Percentiles rank a stretch among this genome's conserved stretches.
Conservation (phyloP, 2,329 filamentous ascomycete genomes). For the Monosporascus sp. region DNA sequence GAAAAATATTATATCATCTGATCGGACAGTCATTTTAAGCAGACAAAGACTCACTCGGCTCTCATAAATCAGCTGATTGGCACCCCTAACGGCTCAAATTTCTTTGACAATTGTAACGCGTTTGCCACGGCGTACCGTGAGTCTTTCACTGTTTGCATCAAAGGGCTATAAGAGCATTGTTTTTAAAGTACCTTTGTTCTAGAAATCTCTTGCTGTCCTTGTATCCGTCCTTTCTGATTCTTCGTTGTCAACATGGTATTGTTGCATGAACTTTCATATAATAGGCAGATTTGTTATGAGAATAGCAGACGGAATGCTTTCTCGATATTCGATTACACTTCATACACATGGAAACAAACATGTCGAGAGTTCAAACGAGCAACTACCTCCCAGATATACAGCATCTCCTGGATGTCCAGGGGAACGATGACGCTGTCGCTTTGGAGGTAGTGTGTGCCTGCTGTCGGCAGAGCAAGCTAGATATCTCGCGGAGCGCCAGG, state of each 20-base stretch:
- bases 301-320: too few relatives aligned
- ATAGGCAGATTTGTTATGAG: background rate
- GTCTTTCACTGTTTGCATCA: background rate
- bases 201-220: background rate
- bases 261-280: background rate
- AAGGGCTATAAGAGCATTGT: background rate
- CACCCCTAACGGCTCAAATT: background rate
- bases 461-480: slow-evolving; percentile 12
- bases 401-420: slow-evolving; percentile 12
- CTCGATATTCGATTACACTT: background rate
- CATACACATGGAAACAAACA: background rate
- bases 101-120: background rate
- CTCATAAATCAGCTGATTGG: too few relatives aligned
- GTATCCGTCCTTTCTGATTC: background rate
- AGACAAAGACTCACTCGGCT: too few relatives aligned
- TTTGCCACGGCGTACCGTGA: background rate
- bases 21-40: too few relatives aligned
- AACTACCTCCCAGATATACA: slow-evolving; percentile 20
- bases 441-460: slow-evolving; percentile 15
- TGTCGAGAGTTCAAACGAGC: slow-evolving; percentile 12
- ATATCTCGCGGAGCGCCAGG: slow-evolving; percentile 14
- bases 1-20: too few relatives aligned
- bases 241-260: background rate
- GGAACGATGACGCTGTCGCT: slow-evolving; percentile 1
- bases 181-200: background rate